These are phyloP conservation scores for Cyclostephanos invisitatus DNA, from an alignment of 108 stramenopile genomes.

Conservation along the genomic window DNA sequence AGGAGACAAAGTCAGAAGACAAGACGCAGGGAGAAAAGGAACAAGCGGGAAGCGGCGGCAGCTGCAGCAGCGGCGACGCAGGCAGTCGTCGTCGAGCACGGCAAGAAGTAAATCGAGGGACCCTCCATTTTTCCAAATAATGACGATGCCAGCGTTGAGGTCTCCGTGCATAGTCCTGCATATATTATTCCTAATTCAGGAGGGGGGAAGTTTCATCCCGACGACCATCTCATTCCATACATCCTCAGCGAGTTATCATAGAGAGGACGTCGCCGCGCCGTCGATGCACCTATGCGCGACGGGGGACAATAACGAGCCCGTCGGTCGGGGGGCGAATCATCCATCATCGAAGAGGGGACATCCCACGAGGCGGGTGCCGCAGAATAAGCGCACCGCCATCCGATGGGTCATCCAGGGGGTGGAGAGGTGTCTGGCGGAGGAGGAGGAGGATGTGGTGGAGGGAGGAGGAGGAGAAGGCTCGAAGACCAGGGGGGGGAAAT, in stretches of 20 bases:
- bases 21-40: constrained; percentile 31
- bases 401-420: constrained; percentile 47
- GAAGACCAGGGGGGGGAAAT: not conserved
- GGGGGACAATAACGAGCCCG: not conserved
- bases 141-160: not conserved
- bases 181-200: not conserved
- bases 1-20: constrained; percentile 38
- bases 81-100: not conserved
- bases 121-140: not conserved
- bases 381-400: constrained; percentile 38
- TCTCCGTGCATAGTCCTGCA: not conserved
- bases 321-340: not conserved
- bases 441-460: constrained; percentile 11
- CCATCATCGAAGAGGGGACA: not conserved
- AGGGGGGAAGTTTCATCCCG: not conserved
- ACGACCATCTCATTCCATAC: not conserved
- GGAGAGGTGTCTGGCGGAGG: constrained; percentile 37
- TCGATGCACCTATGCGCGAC: constrained; percentile 23
- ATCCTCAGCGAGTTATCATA: not conserved
- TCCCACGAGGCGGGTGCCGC: constrained; percentile 21
- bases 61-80: too few relatives aligned
- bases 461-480: not conserved
- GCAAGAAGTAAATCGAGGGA: not conserved
- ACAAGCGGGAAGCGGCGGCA: constrained; percentile 12
- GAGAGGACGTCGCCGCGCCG: not conserved